Conservation (phyloP, 192 early-diverging fungal species). For the Coemansia biformis region DNA sequence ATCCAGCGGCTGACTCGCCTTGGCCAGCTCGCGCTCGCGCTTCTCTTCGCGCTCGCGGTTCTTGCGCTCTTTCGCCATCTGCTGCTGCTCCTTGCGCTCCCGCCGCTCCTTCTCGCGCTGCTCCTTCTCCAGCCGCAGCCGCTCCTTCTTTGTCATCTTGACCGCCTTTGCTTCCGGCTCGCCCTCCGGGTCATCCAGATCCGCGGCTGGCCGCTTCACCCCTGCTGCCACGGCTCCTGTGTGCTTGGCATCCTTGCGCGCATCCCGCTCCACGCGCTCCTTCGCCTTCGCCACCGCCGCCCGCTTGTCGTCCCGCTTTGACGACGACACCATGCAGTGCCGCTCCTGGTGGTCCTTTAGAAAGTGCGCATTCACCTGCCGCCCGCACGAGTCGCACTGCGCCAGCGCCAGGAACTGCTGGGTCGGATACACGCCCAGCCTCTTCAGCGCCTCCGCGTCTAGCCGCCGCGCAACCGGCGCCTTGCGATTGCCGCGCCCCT, state of each 20-base stretch:
- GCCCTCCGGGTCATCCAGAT: conserved; percentile 3
- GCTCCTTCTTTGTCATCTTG: conserved; percentile 39
- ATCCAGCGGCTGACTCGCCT: conserved; percentile 64
- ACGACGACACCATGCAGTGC: conserved; percentile 31
- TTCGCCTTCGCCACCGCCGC: conserved; percentile 2
- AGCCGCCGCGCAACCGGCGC: conserved; percentile 48
- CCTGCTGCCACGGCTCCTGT: conserved; percentile 4
- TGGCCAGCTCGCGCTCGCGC: conserved; percentile 48
- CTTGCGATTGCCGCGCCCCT: conserved; percentile 50
- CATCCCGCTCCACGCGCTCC: neutral
- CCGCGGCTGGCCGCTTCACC: conserved; percentile 20
- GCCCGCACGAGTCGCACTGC: conserved; percentile 41
- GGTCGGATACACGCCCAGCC: conserved; percentile 44
- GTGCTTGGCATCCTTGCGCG: too few species aligned
- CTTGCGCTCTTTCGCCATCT: conserved; percentile 41
- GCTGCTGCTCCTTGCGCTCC: conserved; percentile 37
- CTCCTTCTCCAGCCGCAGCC: conserved; percentile 37
- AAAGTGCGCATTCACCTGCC: conserved; percentile 42
- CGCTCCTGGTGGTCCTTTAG: conserved; percentile 47
- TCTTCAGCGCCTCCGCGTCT: conserved; percentile 44
- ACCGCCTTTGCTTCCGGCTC: conserved; percentile 17
- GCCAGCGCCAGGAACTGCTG: conserved; percentile 40
- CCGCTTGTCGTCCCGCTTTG: conserved; percentile 21
- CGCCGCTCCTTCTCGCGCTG: conserved; percentile 28
- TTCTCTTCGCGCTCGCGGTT: conserved; percentile 51